phyloP scores from a whole-genome alignment of 176 grass and related monocot species.

The Cymbopogon citratus region DNA sequence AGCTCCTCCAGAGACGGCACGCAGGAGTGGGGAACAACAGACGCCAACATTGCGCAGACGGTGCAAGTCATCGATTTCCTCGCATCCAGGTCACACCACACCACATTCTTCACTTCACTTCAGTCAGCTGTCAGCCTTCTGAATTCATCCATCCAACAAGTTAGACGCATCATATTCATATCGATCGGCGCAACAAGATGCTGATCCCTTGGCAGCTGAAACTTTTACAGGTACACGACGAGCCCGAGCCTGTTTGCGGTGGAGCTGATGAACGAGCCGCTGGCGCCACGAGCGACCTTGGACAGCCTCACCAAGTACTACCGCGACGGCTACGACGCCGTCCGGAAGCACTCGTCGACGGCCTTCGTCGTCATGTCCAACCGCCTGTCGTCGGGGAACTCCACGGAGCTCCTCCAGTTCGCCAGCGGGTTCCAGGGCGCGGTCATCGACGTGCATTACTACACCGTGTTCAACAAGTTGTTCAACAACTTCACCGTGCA shows the following conservation, averaged over 20 bases:
- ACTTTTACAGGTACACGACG: constrained; percentile 36
- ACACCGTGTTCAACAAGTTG: constrained; percentile 27
- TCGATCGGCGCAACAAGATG: neutral
- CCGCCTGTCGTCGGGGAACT: constrained; percentile 20
- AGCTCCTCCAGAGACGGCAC: constrained; percentile 41
- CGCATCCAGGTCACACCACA: constrained; percentile 23
- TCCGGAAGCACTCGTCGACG: constrained; percentile 33
- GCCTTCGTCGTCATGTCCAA: constrained; percentile 78
- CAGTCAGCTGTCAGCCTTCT: neutral
- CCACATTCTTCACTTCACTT: neutral
- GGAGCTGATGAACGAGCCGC: constrained; percentile 74
- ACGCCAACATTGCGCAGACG: constrained; percentile 37
- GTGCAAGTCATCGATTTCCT: constrained; percentile 60
- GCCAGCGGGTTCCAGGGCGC: neutral
- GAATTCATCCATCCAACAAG: neutral
- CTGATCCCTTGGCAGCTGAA: neutral
- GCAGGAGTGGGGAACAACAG: constrained; percentile 44
- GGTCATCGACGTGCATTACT: constrained; percentile 65
- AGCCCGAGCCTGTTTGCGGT: constrained; percentile 42
- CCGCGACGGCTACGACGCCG: constrained; percentile 44
- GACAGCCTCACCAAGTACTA: constrained; percentile 62
- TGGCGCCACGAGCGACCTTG: constrained; percentile 29
- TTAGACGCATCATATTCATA: neutral
- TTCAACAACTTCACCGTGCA: constrained; percentile 33
- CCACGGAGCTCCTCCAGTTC: constrained; percentile 36